Conservation (phyloP, 1,284 basidiomycete species). For the Cutaneotrichosporon cutaneum region DNA sequence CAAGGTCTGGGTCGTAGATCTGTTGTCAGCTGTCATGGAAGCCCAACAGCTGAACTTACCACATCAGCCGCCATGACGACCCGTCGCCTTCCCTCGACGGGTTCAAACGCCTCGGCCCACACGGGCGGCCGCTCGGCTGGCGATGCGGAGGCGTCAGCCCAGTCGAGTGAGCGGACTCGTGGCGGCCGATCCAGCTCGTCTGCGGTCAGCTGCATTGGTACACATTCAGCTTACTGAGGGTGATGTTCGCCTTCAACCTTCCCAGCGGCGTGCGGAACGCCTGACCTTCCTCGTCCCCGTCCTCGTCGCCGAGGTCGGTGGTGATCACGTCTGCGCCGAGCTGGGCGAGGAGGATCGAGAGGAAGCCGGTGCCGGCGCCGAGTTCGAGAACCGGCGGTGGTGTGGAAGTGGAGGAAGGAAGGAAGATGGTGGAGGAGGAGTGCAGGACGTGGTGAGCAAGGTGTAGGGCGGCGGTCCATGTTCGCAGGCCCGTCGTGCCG, state of each 20-base stretch:
- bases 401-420: not conserved
- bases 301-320: slow-evolving; percentile 56
- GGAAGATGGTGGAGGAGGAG: not conserved
- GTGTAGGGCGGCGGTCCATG: slow-evolving; percentile 42
- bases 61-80: slow-evolving; percentile 52
- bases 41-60: slow-evolving; percentile 31
- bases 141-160: slow-evolving; percentile 32
- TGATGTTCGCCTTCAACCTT: slow-evolving; percentile 37
- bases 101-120: slow-evolving; percentile 27
- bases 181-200: not conserved
- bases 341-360: slow-evolving; percentile 46
- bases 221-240: slow-evolving; percentile 34
- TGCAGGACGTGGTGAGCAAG: slow-evolving; percentile 45
- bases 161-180: slow-evolving; percentile 33
- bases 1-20: slow-evolving; percentile 53
- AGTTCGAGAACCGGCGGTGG: slow-evolving; percentile 41
- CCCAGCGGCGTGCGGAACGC: slow-evolving; percentile 41
- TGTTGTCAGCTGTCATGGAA: slow-evolving; percentile 21
- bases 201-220: not conserved
- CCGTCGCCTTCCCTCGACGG: slow-evolving; percentile 10
- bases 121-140: slow-evolving; percentile 23
- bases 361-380: slow-evolving; percentile 51
- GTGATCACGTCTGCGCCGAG: slow-evolving; percentile 67
- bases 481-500: slow-evolving; percentile 53
- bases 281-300: slow-evolving; percentile 48